These are phyloP conservation scores for Musa acuminata DNA, from an alignment of 176 grass and related monocot genomes.

Conservation along the genomic window DNA sequence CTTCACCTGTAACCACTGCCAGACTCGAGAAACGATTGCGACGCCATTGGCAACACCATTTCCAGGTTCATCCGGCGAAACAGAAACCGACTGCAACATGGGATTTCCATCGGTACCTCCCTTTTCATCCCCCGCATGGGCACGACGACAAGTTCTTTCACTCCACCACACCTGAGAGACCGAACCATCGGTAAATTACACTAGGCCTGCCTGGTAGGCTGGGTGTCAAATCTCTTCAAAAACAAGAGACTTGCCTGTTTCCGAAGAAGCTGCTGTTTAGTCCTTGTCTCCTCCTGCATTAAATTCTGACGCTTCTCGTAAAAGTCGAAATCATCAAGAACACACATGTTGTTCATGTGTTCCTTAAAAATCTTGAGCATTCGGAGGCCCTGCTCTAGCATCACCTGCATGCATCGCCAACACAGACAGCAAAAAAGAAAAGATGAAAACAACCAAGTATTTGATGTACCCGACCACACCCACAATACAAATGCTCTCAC, in stretches of 20 bases:
- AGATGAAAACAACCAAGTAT: no score
- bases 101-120: conserved; percentile 26
- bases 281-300: conserved; percentile 89
- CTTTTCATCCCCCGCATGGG: conserved; percentile 39
- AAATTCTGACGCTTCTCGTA: conserved; percentile 84
- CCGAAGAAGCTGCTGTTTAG: conserved; percentile 55
- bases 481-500: conserved; percentile 18
- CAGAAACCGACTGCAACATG: conserved; percentile 25
- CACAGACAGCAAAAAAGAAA: no score
- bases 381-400: no score
- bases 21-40: no score
- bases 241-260: conserved; percentile 14
- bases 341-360: conserved; percentile 50
- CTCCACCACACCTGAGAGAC: conserved; percentile 27
- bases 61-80: conserved; percentile 25
- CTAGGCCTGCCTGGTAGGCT: no score
- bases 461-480: no score
- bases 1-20: no score
- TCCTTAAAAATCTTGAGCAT: conserved; percentile 93
- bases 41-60: conserved; percentile 28
- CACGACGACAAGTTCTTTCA: conserved; percentile 28
- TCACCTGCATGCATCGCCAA: conserved; percentile 49
- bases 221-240: no score
- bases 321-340: conserved; percentile 90
- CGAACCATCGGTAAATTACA: background rate